Percentiles rank a stretch among this genome's conserved stretches.
phyloP scores from a whole-genome alignment of 73 alveolate species.

The Urostyla sp. region DNA sequence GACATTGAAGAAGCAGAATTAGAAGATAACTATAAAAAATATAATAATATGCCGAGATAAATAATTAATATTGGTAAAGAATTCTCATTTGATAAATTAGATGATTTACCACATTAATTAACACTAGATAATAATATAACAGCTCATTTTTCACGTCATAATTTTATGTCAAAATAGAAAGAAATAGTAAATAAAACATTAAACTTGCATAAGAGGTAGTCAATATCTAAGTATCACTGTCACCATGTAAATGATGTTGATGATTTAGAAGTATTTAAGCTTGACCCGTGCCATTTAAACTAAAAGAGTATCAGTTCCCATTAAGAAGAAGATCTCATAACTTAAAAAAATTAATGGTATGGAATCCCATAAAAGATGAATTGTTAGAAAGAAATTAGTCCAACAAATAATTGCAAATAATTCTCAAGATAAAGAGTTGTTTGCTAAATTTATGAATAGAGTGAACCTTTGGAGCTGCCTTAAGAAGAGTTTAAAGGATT shows the following conservation, averaged over 20 bases:
- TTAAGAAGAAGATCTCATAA: neutral
- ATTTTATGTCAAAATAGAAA: constrained; percentile 21
- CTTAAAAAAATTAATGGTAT: neutral
- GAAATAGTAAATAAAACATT: neutral
- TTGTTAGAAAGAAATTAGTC: constrained; percentile 22
- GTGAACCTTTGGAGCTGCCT: constrained; percentile 46
- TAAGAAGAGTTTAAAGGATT: neutral
- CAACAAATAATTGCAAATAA: constrained; percentile 22
- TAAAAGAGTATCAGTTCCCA: neutral
- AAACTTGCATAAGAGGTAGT: neutral
- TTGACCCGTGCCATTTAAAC: neutral
- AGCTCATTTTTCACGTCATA: constrained; percentile 15
- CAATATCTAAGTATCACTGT: constrained; percentile 31
- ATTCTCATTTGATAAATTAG: constrained; percentile 28
- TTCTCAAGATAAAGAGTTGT: constrained; percentile 11
- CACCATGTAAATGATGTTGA: constrained; percentile 39
- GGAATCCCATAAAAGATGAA: constrained; percentile 38
- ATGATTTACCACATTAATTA: neutral
- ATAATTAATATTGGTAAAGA: constrained; percentile 16
- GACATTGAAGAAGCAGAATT: constrained; percentile 45
- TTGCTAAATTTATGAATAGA: constrained; percentile 14
- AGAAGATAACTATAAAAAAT: constrained; percentile 9
- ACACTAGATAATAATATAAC: constrained; percentile 22
- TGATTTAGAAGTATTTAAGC: constrained; percentile 22
- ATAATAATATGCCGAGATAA: neutral